phyloP scores from a whole-genome alignment of 768 basidiomycete species.

The Sutorius australiensis region DNA sequence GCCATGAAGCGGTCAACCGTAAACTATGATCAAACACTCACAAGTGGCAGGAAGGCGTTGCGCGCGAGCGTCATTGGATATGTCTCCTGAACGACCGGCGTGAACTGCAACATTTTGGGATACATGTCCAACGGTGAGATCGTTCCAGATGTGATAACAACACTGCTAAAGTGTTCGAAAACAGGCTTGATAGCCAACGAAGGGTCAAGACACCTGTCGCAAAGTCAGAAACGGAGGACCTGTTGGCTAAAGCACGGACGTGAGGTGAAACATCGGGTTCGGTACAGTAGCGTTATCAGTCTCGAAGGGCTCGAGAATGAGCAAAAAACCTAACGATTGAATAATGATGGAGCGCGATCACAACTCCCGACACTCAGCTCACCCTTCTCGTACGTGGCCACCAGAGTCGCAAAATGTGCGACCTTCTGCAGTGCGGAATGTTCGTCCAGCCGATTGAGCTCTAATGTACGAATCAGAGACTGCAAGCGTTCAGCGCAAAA shows the following conservation, averaged over 20 bases:
- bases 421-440: conserved; percentile 91
- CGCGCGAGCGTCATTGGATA: conserved; percentile 97
- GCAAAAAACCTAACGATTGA: conserved; percentile 69
- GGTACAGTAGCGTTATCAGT: conserved; percentile 98
- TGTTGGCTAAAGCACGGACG: conserved; percentile 45
- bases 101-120: conserved; percentile 98
- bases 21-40: conserved; percentile 33
- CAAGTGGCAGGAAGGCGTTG: conserved; percentile 94
- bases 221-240: conserved; percentile 8
- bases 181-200: conserved; percentile 97
- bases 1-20: background rate
- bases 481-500: conserved; percentile 97
- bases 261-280: conserved; percentile 97
- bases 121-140: conserved; percentile 99
- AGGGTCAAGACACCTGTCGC: conserved; percentile 86
- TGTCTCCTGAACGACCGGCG: conserved; percentile 93
- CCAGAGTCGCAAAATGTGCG: conserved; percentile 92
- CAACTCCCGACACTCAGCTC: conserved; percentile 3
- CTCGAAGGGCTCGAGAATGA: conserved; percentile 97
- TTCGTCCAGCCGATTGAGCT: conserved; percentile 87
- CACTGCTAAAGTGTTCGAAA: conserved; percentile 96
- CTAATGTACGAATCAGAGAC: conserved; percentile 88
- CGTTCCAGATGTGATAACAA: conserved; percentile 98
- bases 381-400: conserved; percentile 98
- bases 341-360: background rate